Evolutionary conservation across 176 grass and related monocot species (phyloP).

Genomic region (Secale cereale): DNA sequence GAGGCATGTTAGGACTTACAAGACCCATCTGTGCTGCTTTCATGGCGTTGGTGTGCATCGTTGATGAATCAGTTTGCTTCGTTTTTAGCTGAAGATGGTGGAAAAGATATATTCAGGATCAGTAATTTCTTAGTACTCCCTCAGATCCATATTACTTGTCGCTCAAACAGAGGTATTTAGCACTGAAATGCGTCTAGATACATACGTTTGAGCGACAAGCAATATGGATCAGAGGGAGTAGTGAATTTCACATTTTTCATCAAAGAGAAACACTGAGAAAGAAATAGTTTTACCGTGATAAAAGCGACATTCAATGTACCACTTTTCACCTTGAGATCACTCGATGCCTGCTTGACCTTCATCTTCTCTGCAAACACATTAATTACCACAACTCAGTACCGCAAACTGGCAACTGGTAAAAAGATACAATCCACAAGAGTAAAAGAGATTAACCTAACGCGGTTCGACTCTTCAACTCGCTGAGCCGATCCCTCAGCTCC

Average conservation of each 20-base stretch:
- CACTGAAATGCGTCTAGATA: too few species aligned
- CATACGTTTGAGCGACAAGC: too few species aligned
- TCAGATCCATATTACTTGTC: too few species aligned
- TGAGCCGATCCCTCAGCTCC: constrained; percentile 59
- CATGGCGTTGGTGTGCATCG: constrained; percentile 42
- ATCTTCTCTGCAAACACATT: constrained; percentile 53
- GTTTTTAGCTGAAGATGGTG: constrained; percentile 40
- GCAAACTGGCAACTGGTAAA: neutral
- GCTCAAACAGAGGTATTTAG: too few species aligned
- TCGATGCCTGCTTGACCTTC: constrained; percentile 56
- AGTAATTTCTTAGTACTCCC: neutral
- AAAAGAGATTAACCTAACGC: constrained; percentile 34
- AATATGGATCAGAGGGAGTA: too few species aligned
- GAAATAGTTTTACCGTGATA: constrained; percentile 41
- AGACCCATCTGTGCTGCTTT: constrained; percentile 46
- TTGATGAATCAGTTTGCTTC: constrained; percentile 25
- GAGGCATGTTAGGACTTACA: constrained; percentile 23
- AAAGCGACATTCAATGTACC: constrained; percentile 51
- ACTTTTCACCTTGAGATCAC: constrained; percentile 41
- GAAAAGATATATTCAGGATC: constrained; percentile 1
- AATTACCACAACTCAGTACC: constrained; percentile 16
- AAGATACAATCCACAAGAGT: constrained; percentile 3
- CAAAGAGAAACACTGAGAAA: constrained; percentile 18
- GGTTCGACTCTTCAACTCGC: constrained; percentile 50
- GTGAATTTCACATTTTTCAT: constrained; percentile 2